Conservation (phyloP, 139 green algal species). For the Chlamydomonas schloesseri region DNA sequence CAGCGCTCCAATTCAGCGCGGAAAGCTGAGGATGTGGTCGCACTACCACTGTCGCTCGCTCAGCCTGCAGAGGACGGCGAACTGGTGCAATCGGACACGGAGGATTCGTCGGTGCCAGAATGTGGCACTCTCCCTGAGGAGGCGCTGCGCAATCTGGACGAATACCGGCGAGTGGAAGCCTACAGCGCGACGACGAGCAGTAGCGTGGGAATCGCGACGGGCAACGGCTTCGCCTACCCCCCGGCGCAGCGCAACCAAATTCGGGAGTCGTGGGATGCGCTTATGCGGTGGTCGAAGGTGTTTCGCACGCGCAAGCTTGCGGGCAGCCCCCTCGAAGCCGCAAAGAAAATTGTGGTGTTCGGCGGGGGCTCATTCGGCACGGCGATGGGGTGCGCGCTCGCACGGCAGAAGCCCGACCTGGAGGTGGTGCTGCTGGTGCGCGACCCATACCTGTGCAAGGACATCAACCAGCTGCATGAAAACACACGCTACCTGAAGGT, state of each 20-base stretch:
- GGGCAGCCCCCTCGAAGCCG: constrained; percentile 47
- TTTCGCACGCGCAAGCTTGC: constrained; percentile 50
- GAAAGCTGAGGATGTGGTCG: too few species aligned
- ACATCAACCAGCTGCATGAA: constrained; percentile 91
- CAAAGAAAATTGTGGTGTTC: constrained; percentile 93
- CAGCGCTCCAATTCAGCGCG: too few species aligned
- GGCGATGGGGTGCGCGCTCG: constrained; percentile 90
- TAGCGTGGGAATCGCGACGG: not conserved
- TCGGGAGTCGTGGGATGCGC: constrained; percentile 77
- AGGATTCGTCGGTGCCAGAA: not conserved
- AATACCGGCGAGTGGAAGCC: constrained; percentile 34
- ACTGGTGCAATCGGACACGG: not conserved
- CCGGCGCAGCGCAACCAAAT: constrained; percentile 77
- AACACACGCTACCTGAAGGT: constrained; percentile 92
- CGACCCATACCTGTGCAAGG: constrained; percentile 78
- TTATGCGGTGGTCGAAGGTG: constrained; percentile 92
- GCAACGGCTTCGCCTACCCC: constrained; percentile 27
- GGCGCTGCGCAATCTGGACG: constrained; percentile 16
- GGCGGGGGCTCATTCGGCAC: constrained; percentile 97
- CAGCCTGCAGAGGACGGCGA: not conserved
- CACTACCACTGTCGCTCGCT: too few species aligned
- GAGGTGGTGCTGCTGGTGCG: constrained; percentile 91
- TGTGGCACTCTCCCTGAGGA: constrained; percentile 8
- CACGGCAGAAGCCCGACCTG: constrained; percentile 84
- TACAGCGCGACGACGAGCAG: not conserved